A percentile compares a stretch with the other conserved stretches of the same genome.
These are phyloP conservation scores for Ophiostoma fasciatum DNA, from an alignment of 2,329 filamentous ascomycete genomes.

Conservation along the genomic window DNA sequence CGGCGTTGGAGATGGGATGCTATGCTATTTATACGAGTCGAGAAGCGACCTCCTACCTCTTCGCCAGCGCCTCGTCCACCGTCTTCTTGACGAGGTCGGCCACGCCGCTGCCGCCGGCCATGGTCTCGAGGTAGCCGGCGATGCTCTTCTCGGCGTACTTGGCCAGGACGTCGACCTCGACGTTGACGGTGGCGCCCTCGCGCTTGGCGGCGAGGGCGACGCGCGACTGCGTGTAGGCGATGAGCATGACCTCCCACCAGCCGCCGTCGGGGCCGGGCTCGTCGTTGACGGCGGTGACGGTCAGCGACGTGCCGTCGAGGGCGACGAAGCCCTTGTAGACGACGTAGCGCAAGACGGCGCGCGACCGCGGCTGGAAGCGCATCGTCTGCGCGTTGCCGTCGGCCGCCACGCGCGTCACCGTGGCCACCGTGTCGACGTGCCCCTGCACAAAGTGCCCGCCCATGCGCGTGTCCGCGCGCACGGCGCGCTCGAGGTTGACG, in stretches of 20 bases:
- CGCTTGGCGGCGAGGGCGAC: slow-evolving; percentile 70
- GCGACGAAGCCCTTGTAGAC: slow-evolving; percentile 95
- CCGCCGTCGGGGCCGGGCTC: slow-evolving; percentile 39
- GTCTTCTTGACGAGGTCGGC: slow-evolving; percentile 62
- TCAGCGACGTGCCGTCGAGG: slow-evolving; percentile 87
- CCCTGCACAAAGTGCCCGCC: slow-evolving; percentile 97
- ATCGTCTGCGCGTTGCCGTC: slow-evolving; percentile 89
- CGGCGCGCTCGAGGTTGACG: slow-evolving; percentile 90
- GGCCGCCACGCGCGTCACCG: slow-evolving; percentile 53
- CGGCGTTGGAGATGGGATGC: background rate
- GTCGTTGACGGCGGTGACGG: slow-evolving; percentile 76
- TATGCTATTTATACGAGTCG: background rate
- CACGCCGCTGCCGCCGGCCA: slow-evolving; percentile 34
- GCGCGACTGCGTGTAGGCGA: slow-evolving; percentile 88
- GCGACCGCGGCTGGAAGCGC: slow-evolving; percentile 54
- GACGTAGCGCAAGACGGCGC: slow-evolving; percentile 63
- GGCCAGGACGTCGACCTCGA: slow-evolving; percentile 80
- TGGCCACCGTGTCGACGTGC: slow-evolving; percentile 83
- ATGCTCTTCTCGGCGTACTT: slow-evolving; percentile 89
- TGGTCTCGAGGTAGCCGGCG: slow-evolving; percentile 54
- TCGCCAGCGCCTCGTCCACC: slow-evolving; percentile 55
- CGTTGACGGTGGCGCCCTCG: slow-evolving; percentile 69
- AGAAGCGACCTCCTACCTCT: too few relatives aligned
- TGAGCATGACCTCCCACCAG: slow-evolving; percentile 96
- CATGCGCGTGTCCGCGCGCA: slow-evolving; percentile 85